A percentile compares a stretch with the other conserved stretches of the same genome.
These are phyloP conservation scores for Aphanomyces euteiches DNA, from an alignment of 352 stramenopile genomes.

Conservation along the genomic window DNA sequence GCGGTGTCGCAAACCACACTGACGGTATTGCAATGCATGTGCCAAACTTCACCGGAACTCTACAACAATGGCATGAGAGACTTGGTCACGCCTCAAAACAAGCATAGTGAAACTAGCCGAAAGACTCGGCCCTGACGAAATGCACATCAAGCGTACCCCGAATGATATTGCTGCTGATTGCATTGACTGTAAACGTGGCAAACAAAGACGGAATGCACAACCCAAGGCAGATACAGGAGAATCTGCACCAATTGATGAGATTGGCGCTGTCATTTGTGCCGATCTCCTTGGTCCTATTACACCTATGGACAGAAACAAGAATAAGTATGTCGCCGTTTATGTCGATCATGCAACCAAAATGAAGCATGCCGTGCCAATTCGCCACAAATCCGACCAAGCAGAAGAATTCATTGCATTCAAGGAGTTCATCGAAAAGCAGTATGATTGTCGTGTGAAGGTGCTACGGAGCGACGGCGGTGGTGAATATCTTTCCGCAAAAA, in stretches of 20 bases:
- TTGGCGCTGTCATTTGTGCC: not conserved
- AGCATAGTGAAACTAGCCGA: not conserved
- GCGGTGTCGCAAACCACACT: not conserved
- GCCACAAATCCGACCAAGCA: not conserved
- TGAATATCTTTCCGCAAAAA: not conserved
- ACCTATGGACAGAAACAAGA: not conserved
- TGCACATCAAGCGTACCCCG: not conserved
- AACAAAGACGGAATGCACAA: constrained; percentile 8
- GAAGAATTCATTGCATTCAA: not conserved
- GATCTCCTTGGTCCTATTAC: not conserved
- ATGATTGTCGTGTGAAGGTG: not conserved
- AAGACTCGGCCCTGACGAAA: not conserved
- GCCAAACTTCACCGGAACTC: not conserved
- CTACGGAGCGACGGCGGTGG: not conserved
- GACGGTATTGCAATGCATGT: not conserved
- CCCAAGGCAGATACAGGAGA: constrained; percentile 5
- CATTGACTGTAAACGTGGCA: not conserved
- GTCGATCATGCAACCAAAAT: not conserved
- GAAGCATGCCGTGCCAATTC: not conserved
- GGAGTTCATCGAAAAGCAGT: not conserved
- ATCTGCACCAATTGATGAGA: not conserved
- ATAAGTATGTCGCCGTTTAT: not conserved
- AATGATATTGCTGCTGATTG: not conserved
- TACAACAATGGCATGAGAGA: not conserved
- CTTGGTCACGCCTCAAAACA: not conserved